Base-by-base conservation (phyloP, 2,329 filamentous ascomycete species). In the Xylariales sp. region DNA sequence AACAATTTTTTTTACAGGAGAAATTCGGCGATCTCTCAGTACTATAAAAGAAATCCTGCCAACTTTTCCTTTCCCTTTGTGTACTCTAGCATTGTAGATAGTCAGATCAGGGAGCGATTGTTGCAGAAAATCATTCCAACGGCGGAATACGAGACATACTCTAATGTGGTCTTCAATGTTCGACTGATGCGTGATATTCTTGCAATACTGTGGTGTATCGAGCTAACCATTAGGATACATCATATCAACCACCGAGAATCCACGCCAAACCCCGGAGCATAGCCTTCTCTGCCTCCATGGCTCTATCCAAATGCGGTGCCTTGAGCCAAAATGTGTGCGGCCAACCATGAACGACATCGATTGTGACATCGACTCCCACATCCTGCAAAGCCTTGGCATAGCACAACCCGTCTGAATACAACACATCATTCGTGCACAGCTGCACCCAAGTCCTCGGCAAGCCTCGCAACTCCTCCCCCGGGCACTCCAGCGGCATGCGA, bases 1-100 rank as follows among this genome's bases (percentile, higher is more conserved):
- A n/a, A n/a, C n/a, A n/a, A 11, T 19, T 11, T 18, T 14, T 34
- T 23, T 51, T 58, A 52, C 58, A 97, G 91, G 93, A 98, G 81
- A 95, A 90, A 80, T 98, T 97, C 70, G 93, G 93, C 75, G 90
- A 97, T 66, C 83, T 97, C 57, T 91, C 93, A 57, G 73, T 95
- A 56, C 76, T 97, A 67, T 98, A 95, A n/a, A n/a, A n/a, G 81
- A 78, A 48, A 40, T 47, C 44, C 49, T 43, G 46, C 49, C 54
- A 51, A 54, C 54, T 53, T 55, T 60, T 59, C 58, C 60, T 53
- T 71, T 71, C 65, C 67, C 63, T 69, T 73, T 71, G 66, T 81
- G 74, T 77, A 78, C 70, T 80, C 72, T 82, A 82, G 76, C 74
- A 77, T 76, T 81, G 76, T 82, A 82, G 76, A 81, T 79, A 78